These are phyloP conservation scores for Phlebiopsis gigantea DNA, from an alignment of 768 basidiomycete genomes.

Conservation along the genomic window DNA sequence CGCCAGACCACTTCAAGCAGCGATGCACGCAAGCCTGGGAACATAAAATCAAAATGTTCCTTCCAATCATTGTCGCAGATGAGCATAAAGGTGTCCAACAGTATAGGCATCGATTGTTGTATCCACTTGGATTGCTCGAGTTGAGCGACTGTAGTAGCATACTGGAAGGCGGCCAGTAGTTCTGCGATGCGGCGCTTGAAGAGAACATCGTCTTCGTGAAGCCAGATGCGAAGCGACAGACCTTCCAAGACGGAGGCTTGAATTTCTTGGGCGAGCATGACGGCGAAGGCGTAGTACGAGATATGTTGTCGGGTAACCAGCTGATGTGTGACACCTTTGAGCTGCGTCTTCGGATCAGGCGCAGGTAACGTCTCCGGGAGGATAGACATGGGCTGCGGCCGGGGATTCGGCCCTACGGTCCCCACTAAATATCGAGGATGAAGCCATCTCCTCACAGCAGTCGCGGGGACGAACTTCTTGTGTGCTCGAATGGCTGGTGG, in stretches of 20 bases:
- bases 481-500: neutral
- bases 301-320: neutral
- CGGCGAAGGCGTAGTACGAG: neutral
- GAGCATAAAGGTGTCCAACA: neutral
- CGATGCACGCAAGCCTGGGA: neutral
- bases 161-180: neutral
- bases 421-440: neutral
- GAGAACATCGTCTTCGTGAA: neutral
- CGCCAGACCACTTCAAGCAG: neutral
- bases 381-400: neutral
- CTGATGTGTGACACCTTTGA: no score
- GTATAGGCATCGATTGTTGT: neutral
- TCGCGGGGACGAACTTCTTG: neutral
- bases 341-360: neutral
- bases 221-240: neutral
- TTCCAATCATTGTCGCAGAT: neutral
- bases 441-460: neutral
- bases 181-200: neutral
- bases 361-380: neutral
- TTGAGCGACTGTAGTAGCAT: no score
- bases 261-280: neutral
- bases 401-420: neutral
- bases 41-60: neutral
- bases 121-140: neutral
- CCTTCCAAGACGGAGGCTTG: neutral